Base-by-base conservation (phyloP, 1,284 basidiomycete genomes). In the Cryptococcus amylolentus region DNA sequence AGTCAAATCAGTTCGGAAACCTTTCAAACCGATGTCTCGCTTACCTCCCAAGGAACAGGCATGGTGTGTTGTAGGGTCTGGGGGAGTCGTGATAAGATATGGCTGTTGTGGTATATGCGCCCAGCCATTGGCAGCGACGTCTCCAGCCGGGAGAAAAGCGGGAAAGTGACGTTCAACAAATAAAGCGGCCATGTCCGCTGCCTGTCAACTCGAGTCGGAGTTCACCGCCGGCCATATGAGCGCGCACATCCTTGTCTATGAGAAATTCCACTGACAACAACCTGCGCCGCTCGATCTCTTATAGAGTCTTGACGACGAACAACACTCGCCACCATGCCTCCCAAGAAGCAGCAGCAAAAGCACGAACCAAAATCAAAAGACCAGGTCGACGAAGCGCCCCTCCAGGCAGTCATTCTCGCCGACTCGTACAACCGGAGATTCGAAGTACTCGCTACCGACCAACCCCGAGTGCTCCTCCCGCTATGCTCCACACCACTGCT, bases 391-490 rank as follows among this genome's bases (percentile, higher is more conserved):
- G 88, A 90, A 59, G 86, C 91, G 44, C 84, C 88, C 31, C 79
- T 97, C 3, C 92, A 95, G 70, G 93, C 93, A 38, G 89, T 97
- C 56, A 85, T 97, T 51, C 85, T 97, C 44, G 92, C 94, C 13
- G 93, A 97, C 77, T 93, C 89, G 67, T 97, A 94, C 81, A 93
- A 94, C 80, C 88, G 88, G 67, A 85, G 91, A 58, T 94, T 96
- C 72, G 84, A 88, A 61, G 94, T 94, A 16, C 82, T 97, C 20
- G 95, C 91, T 37, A 81, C 83, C 48, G 84, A 84, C 70, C 88
- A 84, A 78, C 91, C 91, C 58, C 84, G 91, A 71, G 89, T 89
- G 71, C 82, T 98, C 10, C 81, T 98, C 20, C 95, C 95, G 0
- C 84, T 98, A 61, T 94, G 93, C 78, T 95, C 95, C 72, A 88